phyloP scores from a whole-genome alignment of 2,329 filamentous ascomycete genomes.

The Fusarium sp. region DNA sequence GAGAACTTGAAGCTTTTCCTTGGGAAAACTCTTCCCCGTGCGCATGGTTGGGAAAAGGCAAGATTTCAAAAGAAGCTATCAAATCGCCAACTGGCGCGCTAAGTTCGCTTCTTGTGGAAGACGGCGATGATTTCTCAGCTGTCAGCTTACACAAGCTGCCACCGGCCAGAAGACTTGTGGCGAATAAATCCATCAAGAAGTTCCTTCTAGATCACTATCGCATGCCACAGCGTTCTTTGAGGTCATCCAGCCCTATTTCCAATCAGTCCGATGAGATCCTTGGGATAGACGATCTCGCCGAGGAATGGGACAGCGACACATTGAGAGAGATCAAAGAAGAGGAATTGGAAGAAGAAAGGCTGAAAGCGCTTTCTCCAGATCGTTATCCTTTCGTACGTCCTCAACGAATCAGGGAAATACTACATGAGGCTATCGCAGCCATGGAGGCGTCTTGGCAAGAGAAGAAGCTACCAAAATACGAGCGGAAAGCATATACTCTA shows the following conservation, averaged over 20 bases:
- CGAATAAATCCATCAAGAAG: conserved; percentile 53
- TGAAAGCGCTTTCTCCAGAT: conserved; percentile 2
- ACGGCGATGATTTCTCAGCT: conserved; percentile 43
- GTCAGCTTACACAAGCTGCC: conserved; percentile 46
- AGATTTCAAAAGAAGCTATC: conserved; percentile 40
- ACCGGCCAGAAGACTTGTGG: conserved; percentile 56
- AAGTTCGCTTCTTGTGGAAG: conserved; percentile 38
- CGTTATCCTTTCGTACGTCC: conserved; percentile 46
- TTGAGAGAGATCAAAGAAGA: conserved; percentile 67
- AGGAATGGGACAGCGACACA: conserved; percentile 61
- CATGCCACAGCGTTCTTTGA: conserved; percentile 18
- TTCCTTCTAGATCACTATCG: conserved; percentile 49
- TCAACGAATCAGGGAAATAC: conserved; percentile 43
- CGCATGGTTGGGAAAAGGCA: conserved; percentile 51
- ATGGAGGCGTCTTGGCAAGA: conserved; percentile 65
- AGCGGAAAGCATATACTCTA: conserved; percentile 64
- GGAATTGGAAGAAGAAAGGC: conserved; percentile 22
- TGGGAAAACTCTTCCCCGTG: conserved; percentile 37
- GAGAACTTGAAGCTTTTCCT: conserved; percentile 6
- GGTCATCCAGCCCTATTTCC: conserved; percentile 18
- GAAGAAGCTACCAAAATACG: conserved; percentile 64
- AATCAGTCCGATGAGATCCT: conserved; percentile 15
- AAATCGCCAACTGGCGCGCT: conserved; percentile 35
- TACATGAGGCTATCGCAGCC: conserved; percentile 54
- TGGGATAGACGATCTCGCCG: conserved; percentile 36